Base-by-base conservation (phyloP, 208 protist genomes). In the Plasmodiophora brassicae region DNA sequence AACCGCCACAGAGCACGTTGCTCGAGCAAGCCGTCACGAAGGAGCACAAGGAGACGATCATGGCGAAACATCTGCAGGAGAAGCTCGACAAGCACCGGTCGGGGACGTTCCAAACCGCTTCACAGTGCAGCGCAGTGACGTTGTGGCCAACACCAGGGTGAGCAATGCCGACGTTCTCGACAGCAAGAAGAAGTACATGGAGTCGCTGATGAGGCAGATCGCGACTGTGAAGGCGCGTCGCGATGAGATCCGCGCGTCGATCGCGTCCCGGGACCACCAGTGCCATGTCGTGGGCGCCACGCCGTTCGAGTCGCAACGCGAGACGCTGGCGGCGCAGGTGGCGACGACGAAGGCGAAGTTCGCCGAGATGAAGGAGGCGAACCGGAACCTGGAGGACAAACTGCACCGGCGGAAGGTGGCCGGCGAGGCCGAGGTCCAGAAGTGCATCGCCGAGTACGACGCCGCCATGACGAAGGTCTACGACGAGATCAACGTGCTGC, bases 41-140 rank as follows among this genome's bases (percentile, higher is more conserved):
- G n/a, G 65, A 78, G n/a, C 65, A 78, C n/a, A 78, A 78, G n/a
- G 65, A 78, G n/a, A 78, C 10, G 10, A 78, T 78, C n/a, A 36
- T 32, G 41, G 65, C 65, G n/a, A 5, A 32, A 78, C 65, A 78
- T 32, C 5, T 78, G 20, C 5, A 78, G 65, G 65, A 78, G n/a
- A 5, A 78, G 41, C 32, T 78, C 65, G 65, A 78, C 32, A 78
- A 38, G 10, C 65, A 38, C 5, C 32, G 65, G 65, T 78, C n/a
- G n/a, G n/a, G n/a, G n/a, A n/a, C n/a, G n/a, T n/a, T n/a, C 10
- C 5, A 78, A 5, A 78, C 14, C 10, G 41, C 20, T 32, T 78
- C n/a, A 36, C 32, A 5, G 25, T 28, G 25, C 14, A 14, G 14
- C 20, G 50, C 14, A 57, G 25, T 57, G 14, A 28, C 25, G 14